Conservation (phyloP, 805 yeast species). For the Hermanozyma aechmeae region DNA sequence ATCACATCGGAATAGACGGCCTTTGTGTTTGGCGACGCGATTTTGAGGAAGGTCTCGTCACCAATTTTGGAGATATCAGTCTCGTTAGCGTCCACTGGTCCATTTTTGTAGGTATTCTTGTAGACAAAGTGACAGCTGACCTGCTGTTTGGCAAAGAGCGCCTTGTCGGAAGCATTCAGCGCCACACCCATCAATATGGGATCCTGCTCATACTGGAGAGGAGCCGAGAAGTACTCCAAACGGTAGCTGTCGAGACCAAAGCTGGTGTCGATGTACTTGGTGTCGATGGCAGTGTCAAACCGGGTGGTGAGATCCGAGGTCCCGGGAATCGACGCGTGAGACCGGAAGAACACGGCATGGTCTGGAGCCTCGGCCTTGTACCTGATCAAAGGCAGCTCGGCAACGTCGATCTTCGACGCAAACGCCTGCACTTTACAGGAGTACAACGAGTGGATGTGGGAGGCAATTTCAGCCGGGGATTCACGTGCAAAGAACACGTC, state of each 20-base stretch:
- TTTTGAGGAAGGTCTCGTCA: slow-evolving; percentile 68
- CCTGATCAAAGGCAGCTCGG: slow-evolving; percentile 52
- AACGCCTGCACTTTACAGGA: slow-evolving; percentile 89
- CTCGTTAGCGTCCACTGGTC: slow-evolving; percentile 19
- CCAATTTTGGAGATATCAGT: slow-evolving; percentile 60
- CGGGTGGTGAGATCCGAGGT: slow-evolving; percentile 12
- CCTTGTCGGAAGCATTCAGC: slow-evolving; percentile 13
- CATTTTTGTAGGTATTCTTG: slow-evolving; percentile 38
- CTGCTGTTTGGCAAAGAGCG: slow-evolving; percentile 32
- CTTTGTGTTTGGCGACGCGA: slow-evolving; percentile 75
- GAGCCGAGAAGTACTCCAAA: slow-evolving; percentile 72
- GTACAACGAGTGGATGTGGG: slow-evolving; percentile 80
- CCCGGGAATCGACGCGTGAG: slow-evolving; percentile 44
- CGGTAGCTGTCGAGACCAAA: slow-evolving; percentile 41
- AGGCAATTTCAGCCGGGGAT: slow-evolving; percentile 67
- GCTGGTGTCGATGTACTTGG: slow-evolving; percentile 59
- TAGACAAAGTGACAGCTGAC: slow-evolving; percentile 77
- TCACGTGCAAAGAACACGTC: slow-evolving; percentile 88
- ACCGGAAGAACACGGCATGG: slow-evolving; percentile 88
- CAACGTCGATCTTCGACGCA: slow-evolving; percentile 41
- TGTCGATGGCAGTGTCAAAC: slow-evolving; percentile 75
- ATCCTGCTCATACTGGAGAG: slow-evolving; percentile 37
- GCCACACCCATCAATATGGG: slow-evolving; percentile 34
- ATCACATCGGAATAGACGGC: slow-evolving; percentile 65
- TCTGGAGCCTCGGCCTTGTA: slow-evolving; percentile 73